A percentile compares a stretch with the other conserved stretches of the same genome.
Conservation (phyloP, 139 green algal genomes). For the Penium margaritaceum region DNA sequence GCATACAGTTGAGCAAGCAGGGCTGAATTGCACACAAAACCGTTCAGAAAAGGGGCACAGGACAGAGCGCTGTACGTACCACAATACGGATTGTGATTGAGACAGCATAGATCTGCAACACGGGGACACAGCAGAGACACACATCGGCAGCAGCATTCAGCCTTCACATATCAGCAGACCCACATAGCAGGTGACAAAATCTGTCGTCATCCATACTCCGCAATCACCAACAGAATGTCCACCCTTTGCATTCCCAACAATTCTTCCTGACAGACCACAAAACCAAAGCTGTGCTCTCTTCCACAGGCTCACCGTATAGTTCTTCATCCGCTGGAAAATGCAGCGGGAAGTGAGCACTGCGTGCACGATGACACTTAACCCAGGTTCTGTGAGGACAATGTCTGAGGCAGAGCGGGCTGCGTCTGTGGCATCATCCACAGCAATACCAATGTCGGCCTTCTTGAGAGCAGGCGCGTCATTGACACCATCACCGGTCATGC, state of each 20-base stretch:
- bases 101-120: constrained; percentile 39
- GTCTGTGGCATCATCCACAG: constrained; percentile 50
- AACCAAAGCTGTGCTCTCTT: neutral
- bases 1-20: neutral
- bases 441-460: constrained; percentile 86
- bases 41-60: neutral
- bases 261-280: neutral
- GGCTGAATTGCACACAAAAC: constrained; percentile 1
- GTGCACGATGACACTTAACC: constrained; percentile 48
- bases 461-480: constrained; percentile 92
- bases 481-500: constrained; percentile 64
- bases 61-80: constrained; percentile 6
- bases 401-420: constrained; percentile 44
- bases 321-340: constrained; percentile 50
- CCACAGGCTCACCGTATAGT: constrained; percentile 33
- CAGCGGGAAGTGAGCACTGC: constrained; percentile 48
- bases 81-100: constrained; percentile 44
- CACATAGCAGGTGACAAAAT: no score
- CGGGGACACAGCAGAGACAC: neutral
- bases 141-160: neutral
- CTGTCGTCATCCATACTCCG: no score
- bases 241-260: neutral
- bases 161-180: no score
- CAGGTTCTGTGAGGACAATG: constrained; percentile 48
- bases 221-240: neutral